Conservation (phyloP, 768 basidiomycete species). For the Steccherinum ochraceum region DNA sequence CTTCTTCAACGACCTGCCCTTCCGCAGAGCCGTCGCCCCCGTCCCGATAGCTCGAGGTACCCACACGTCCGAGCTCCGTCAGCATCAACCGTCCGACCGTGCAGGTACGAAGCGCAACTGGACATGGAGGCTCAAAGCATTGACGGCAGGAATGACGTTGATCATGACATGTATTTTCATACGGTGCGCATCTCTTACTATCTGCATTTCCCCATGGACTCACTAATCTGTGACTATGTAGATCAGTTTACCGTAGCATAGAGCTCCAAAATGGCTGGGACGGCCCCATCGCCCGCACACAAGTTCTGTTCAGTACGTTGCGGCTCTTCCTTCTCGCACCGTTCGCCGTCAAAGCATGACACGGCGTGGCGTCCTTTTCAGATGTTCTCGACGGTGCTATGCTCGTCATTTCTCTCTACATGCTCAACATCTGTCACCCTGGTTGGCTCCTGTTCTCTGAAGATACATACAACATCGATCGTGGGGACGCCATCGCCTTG, state of each 20-base stretch:
- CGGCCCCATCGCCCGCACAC: slow-evolving; percentile 40
- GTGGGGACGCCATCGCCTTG: too few relatives aligned
- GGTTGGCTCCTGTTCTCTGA: too few relatives aligned
- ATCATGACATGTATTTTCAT: slow-evolving; percentile 13
- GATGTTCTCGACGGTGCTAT: slow-evolving; percentile 47
- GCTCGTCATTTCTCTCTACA: slow-evolving; percentile 39
- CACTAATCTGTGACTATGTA: too few relatives aligned
- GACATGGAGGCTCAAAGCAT: too few relatives aligned
- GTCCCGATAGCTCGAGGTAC: background rate
- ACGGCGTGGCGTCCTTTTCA: slow-evolving; percentile 10
- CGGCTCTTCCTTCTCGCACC: background rate
- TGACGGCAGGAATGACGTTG: slow-evolving; percentile 17
- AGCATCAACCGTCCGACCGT: slow-evolving; percentile 9
- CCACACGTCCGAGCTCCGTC: background rate
- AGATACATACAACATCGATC: too few relatives aligned
- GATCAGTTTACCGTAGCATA: slow-evolving; percentile 44
- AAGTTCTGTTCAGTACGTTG: slow-evolving; percentile 43
- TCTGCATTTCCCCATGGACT: too few relatives aligned
- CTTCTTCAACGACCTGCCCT: slow-evolving; percentile 29
- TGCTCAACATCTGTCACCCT: slow-evolving; percentile 41
- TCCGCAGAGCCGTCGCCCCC: slow-evolving; percentile 14
- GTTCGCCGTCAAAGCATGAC: background rate
- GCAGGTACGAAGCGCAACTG: too few relatives aligned
- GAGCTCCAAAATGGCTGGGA: slow-evolving; percentile 45
- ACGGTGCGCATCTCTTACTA: background rate